Percentiles rank a stretch among this genome's conserved stretches.
Conservation (phyloP, 176 grass and related monocot species). For the Saccharum spontaneum region DNA sequence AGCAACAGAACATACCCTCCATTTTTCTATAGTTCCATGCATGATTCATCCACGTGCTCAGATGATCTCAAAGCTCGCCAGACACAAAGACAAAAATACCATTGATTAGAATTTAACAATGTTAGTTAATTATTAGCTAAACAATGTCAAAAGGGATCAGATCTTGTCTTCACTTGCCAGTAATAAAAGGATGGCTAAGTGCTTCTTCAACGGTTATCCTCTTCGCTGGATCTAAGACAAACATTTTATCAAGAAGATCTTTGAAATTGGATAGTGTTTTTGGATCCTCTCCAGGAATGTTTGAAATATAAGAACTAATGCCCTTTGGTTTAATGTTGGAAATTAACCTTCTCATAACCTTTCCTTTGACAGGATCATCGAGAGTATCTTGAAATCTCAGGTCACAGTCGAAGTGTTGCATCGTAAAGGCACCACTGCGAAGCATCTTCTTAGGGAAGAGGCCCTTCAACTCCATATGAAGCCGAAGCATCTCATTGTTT, state of each 20-base stretch:
- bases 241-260: slow-evolving; percentile 95
- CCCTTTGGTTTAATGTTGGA: slow-evolving; percentile 84
- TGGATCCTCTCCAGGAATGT: slow-evolving; percentile 68
- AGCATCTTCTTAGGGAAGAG: slow-evolving; percentile 91
- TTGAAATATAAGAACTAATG: slow-evolving; percentile 58
- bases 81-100: no score
- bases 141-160: slow-evolving; percentile 61
- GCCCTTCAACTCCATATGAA: slow-evolving; percentile 91
- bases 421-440: slow-evolving; percentile 71
- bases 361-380: slow-evolving; percentile 77
- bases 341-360: slow-evolving; percentile 64
- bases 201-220: slow-evolving; percentile 82
- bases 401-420: slow-evolving; percentile 76
- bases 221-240: slow-evolving; percentile 93
- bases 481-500: slow-evolving; percentile 94
- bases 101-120: no score
- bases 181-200: slow-evolving; percentile 93
- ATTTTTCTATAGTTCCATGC: no score
- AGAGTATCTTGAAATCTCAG: slow-evolving; percentile 74
- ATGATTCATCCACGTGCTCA: no score
- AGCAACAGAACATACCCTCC: no score
- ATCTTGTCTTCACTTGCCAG: slow-evolving; percentile 88
- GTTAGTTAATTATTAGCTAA: neutral
- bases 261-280: slow-evolving; percentile 77
- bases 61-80: no score